Conservation (phyloP, 805 yeast genomes). For the Cyberlindnera veronae region DNA sequence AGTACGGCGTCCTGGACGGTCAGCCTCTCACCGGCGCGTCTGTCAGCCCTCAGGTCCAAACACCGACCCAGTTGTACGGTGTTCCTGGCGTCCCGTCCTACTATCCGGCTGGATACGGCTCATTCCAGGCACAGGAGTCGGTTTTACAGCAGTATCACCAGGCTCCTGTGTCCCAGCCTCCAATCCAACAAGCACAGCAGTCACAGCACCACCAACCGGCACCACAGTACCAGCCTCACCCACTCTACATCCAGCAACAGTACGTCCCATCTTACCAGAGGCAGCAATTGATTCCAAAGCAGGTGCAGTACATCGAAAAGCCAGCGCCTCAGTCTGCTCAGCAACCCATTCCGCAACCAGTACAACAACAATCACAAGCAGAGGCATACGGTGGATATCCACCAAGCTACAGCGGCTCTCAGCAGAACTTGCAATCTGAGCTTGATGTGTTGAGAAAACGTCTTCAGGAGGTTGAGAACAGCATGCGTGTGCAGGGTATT, state of each 20-base stretch:
- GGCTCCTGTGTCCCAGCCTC: background rate
- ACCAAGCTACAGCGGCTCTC: too few species aligned
- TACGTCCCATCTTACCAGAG: background rate
- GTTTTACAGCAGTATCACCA: constrained; percentile 11
- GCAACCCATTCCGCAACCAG: too few species aligned
- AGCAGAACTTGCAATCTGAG: too few species aligned
- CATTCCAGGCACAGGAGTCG: background rate
- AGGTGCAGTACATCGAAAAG: background rate
- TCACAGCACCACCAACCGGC: background rate
- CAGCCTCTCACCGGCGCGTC: constrained; percentile 16
- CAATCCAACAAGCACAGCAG: background rate
- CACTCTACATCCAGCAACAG: too few species aligned
- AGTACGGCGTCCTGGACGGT: constrained; percentile 17
- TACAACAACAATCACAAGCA: too few species aligned
- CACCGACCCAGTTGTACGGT: background rate
- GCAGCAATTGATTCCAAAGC: background rate
- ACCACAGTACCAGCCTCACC: background rate
- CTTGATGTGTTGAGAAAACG: constrained; percentile 14
- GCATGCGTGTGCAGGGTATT: constrained; percentile 4
- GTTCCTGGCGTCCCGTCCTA: background rate
- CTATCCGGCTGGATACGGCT: background rate
- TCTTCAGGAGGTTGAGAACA: constrained; percentile 12
- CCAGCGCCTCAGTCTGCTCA: too few species aligned
- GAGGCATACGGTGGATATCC: too few species aligned
- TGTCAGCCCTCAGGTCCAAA: constrained; percentile 1